A percentile compares a stretch with the other conserved stretches of the same genome.
These are phyloP conservation scores for Carpinus viminea DNA, from an alignment of 306 rosid species.

Conservation along the genomic window DNA sequence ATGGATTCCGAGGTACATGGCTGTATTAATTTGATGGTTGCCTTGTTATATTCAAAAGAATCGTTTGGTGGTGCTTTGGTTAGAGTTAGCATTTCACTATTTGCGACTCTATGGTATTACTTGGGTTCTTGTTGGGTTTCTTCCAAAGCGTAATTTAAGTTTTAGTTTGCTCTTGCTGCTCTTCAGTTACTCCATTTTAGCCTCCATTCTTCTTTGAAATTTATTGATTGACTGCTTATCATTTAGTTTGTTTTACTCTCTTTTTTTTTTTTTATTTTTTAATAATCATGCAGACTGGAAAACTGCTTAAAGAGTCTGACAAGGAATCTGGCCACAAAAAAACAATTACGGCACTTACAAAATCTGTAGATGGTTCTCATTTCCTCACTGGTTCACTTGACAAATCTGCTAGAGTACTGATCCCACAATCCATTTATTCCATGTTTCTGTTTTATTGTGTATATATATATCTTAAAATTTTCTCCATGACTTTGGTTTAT, in stretches of 20 bases:
- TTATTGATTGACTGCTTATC: slow-evolving; percentile 1
- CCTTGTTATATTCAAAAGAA: background rate
- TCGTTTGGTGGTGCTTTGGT: background rate
- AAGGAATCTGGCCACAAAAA: slow-evolving; percentile 85
- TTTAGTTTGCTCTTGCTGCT: background rate
- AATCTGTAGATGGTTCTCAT: slow-evolving; percentile 79
- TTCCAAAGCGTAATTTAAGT: background rate
- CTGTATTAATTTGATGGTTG: background rate
- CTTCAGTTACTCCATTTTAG: background rate
- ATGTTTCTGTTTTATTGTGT: background rate
- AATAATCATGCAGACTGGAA: slow-evolving; percentile 64
- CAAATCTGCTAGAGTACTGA: slow-evolving; percentile 77
- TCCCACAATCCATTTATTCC: background rate
- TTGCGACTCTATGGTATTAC: background rate
- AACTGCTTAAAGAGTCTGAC: slow-evolving; percentile 64
- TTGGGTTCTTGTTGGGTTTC: background rate
- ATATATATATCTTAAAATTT: background rate
- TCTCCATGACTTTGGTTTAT: background rate
- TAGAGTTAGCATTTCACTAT: background rate
- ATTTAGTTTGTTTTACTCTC: background rate
- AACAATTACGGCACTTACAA: slow-evolving; percentile 64
- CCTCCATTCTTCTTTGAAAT: background rate
- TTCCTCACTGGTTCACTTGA: slow-evolving; percentile 87
- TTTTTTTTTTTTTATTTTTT: slow-evolving; percentile 12
- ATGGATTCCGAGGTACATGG: slow-evolving; percentile 81